Evolutionary conservation across 2,329 filamentous ascomycete genomes (phyloP), one percentile per base, ranked within the genome.

Genomic region (Fusarium newnesense): DNA sequence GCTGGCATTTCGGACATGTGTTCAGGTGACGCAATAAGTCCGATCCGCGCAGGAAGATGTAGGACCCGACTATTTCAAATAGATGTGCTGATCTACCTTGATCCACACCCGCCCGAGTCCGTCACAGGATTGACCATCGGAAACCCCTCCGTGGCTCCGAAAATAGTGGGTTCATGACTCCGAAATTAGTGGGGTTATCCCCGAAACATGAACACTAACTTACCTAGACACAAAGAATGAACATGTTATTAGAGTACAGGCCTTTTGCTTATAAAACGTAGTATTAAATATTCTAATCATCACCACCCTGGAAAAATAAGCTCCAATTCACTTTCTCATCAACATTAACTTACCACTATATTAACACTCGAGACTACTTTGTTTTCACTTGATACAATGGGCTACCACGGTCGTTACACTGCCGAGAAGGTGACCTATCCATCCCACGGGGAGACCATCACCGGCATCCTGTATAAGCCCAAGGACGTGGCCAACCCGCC

Each of bases 231-330:
- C 28, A 28, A 28, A 28, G 30, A 32, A 10, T 32, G 30, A 32
- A 12, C 11, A 32, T 32, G 9, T 10, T 12, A 32, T 32, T 32
- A 4, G 30, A 32, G 24, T 24, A 10, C 6, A 11, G 13, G 13
- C 9, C 6, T 24, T 43, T 9, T 13, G 11, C 21, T 8, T 5
- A n/a, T 9, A n/a, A 7, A 9, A 43, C 9, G 6, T 16, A 16
- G 15, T 11, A 43, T 43, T 18, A 43, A 43, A 18, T 10, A 11
- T 24, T 18, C n/a, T 43, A 0, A 43, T 8, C 13, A 7, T 24
- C 15, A 18, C n/a, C 15, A 6, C 9, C 15, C 24, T 2, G 11
- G 9, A 24, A 2, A 16, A 2, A 8, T 1, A 24, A 2, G n/a
- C 15, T 24, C 15, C 6, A 43, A 11, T 24, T 2, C 24, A 43